These are phyloP conservation scores for Neonectria ditissima DNA, from an alignment of 2,329 filamentous ascomycete species.

Conservation along the genomic window DNA sequence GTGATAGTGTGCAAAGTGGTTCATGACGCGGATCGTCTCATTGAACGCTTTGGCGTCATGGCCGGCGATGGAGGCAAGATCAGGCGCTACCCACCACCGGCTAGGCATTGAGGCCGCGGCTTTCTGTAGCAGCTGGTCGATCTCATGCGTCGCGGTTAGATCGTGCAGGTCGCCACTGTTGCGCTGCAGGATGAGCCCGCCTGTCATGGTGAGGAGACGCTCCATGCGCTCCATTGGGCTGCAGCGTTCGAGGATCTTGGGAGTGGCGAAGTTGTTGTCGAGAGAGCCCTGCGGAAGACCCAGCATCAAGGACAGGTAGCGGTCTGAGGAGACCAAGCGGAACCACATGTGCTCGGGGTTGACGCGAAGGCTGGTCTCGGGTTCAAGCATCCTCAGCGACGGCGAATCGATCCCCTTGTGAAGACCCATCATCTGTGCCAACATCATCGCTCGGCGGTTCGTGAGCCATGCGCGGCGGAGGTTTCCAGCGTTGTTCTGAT, in stretches of 20 bases:
- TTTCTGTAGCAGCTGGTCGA: not conserved
- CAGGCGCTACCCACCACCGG: not conserved
- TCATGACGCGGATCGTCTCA: not conserved
- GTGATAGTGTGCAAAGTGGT: not conserved
- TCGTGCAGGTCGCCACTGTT: not conserved
- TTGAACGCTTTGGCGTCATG: not conserved
- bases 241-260: not conserved
- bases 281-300: not conserved
- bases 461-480: constrained; percentile 64
- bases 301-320: not conserved
- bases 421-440: constrained; percentile 56
- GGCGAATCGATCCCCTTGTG: constrained; percentile 22
- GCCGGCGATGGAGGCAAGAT: not conserved
- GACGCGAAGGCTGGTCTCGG: not conserved
- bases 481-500: constrained; percentile 63
- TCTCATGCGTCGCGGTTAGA: not conserved
- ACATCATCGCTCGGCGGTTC: constrained; percentile 59
- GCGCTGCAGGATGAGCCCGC: not conserved
- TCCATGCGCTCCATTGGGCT: not conserved
- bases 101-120: not conserved
- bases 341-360: not conserved
- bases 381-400: not conserved
- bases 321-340: not conserved
- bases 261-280: not conserved
- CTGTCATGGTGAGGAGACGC: not conserved